A percentile compares a stretch with the other conserved stretches of the same genome.
Evolutionary conservation across 2,329 filamentous ascomycete species (phyloP).

Genomic region (Fusarium sp.): DNA sequence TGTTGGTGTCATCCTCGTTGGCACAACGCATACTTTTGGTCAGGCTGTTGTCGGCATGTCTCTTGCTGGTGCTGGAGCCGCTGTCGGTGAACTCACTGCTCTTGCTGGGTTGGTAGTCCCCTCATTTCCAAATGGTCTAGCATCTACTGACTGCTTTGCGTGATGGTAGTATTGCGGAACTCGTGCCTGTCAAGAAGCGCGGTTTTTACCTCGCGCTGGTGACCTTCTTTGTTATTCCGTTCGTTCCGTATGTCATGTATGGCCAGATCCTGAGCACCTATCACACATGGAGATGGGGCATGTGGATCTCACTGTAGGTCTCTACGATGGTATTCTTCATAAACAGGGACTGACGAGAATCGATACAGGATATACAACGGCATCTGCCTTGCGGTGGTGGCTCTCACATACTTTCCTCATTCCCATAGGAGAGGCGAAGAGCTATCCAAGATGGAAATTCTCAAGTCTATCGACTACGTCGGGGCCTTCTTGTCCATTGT

Average conservation of each 20-base stretch:
- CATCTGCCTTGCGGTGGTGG: background rate
- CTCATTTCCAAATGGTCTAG: fast-evolving
- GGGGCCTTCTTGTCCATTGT: background rate
- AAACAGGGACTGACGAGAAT: fast-evolving
- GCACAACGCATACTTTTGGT: background rate
- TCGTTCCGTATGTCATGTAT: background rate
- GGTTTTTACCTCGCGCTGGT: background rate
- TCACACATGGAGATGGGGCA: background rate
- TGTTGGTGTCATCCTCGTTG: background rate
- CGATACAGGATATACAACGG: background rate
- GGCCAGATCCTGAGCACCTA: background rate
- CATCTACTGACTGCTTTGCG: fast-evolving
- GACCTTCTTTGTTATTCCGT: background rate
- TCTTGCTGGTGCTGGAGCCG: background rate
- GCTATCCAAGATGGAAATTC: background rate
- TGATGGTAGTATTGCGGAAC: background rate
- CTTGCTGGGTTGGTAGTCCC: background rate
- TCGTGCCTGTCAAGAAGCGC: background rate
- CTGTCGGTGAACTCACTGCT: background rate
- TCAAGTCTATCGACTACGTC: background rate
- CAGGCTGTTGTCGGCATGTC: background rate
- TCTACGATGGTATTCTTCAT: background rate
- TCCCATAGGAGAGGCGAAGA: background rate
- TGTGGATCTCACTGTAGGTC: background rate
- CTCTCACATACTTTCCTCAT: background rate